These are phyloP conservation scores for Pythium dissimile DNA, from an alignment of 352 stramenopile species.

Conservation along the genomic window DNA sequence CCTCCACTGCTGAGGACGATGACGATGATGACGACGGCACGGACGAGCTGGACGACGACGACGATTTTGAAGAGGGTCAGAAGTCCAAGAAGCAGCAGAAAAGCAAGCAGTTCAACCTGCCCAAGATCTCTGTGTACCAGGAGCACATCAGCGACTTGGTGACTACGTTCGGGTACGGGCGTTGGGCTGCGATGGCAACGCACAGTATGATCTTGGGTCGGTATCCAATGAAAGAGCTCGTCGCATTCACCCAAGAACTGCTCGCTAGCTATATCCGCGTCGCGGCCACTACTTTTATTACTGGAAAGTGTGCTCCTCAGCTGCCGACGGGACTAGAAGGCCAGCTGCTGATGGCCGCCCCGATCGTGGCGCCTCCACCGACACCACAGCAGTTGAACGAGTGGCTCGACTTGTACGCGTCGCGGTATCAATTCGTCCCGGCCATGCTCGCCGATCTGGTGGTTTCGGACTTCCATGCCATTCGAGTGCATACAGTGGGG, in stretches of 20 bases:
- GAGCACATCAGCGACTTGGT: slow-evolving; percentile 51
- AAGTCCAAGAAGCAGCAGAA: slow-evolving; percentile 28
- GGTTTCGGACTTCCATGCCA: slow-evolving; percentile 18
- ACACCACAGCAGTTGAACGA: slow-evolving; percentile 28
- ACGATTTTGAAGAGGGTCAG: slow-evolving; percentile 41
- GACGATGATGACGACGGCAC: slow-evolving; percentile 54
- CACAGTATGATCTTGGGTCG: slow-evolving; percentile 24
- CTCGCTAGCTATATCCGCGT: slow-evolving; percentile 50
- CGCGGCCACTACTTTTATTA: slow-evolving; percentile 13
- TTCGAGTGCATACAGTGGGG: slow-evolving; percentile 17
- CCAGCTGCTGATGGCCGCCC: background rate
- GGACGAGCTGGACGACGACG: slow-evolving; percentile 39
- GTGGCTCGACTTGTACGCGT: slow-evolving; percentile 33
- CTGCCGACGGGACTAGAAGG: background rate
- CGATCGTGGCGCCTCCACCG: background rate
- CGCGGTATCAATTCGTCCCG: slow-evolving; percentile 42
- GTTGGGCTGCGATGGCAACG: slow-evolving; percentile 71
- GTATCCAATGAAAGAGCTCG: slow-evolving; percentile 45
- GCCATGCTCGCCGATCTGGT: slow-evolving; percentile 47
- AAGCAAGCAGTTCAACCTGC: background rate
- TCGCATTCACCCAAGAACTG: slow-evolving; percentile 43
- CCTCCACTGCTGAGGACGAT: slow-evolving; percentile 45
- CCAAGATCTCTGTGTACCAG: slow-evolving; percentile 37
- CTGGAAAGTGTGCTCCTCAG: background rate
- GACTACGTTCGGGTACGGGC: slow-evolving; percentile 71